Evolutionary conservation across 2,329 filamentous ascomycete species (phyloP).

Genomic region (Talaromyces islandicus): DNA sequence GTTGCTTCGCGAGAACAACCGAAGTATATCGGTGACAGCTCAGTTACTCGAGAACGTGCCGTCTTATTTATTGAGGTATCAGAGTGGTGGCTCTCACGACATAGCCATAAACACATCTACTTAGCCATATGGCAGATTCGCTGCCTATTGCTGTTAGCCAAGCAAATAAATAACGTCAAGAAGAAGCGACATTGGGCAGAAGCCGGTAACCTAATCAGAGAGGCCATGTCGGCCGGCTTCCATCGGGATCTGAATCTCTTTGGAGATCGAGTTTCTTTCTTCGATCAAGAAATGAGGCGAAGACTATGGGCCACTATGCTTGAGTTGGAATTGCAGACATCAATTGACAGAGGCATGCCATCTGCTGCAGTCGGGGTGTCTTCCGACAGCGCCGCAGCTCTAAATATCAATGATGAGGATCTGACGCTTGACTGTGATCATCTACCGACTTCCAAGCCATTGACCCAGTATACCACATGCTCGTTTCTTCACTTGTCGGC

Average conservation of each 20-base stretch:
- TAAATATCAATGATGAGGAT: slow-evolving; percentile 25
- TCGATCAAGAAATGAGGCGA: slow-evolving; percentile 46
- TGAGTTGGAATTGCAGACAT: slow-evolving; percentile 48
- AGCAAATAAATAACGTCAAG: slow-evolving; percentile 43
- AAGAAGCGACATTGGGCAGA: slow-evolving; percentile 47
- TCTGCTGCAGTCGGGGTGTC: slow-evolving; percentile 21
- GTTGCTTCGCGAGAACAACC: slow-evolving; percentile 8
- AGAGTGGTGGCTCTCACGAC: slow-evolving; percentile 19
- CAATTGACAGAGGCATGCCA: slow-evolving; percentile 45
- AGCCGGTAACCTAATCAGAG: slow-evolving; percentile 41
- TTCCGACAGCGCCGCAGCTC: slow-evolving; percentile 10
- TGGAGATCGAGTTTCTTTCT: slow-evolving; percentile 31
- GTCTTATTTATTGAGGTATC: slow-evolving; percentile 16
- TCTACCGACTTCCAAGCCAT: slow-evolving; percentile 15
- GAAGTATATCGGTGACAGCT: slow-evolving; percentile 16
- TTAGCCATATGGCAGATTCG: slow-evolving; percentile 45
- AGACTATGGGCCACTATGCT: slow-evolving; percentile 48
- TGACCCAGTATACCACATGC: slow-evolving; percentile 18
- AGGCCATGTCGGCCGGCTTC: slow-evolving; percentile 45
- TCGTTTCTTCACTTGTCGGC: slow-evolving; percentile 22
- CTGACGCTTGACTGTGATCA: slow-evolving; percentile 13
- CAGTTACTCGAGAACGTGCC: slow-evolving; percentile 14
- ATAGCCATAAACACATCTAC: slow-evolving; percentile 47
- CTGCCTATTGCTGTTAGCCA: slow-evolving; percentile 43
- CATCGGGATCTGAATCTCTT: slow-evolving; percentile 43